A percentile compares a stretch with the other conserved stretches of the same genome.
Conservation (phyloP, 2,329 filamentous ascomycete species). For the Aspergillus bombycis region DNA sequence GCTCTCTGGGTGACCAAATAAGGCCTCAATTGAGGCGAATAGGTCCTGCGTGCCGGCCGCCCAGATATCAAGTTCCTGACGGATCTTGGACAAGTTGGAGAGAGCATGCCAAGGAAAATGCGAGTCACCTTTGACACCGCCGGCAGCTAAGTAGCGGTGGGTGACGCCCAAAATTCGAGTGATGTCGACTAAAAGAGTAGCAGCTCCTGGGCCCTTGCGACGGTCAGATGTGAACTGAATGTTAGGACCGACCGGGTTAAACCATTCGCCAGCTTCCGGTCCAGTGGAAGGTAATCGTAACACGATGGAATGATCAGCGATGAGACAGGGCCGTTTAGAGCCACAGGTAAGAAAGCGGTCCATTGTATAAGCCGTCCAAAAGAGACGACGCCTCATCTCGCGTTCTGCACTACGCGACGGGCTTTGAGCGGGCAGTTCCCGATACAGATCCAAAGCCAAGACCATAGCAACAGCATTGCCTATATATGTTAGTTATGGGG, state of each 20-base stretch:
- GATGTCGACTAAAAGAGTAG: slow-evolving; percentile 82
- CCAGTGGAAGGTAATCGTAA: slow-evolving; percentile 71
- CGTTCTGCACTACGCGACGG: slow-evolving; percentile 66
- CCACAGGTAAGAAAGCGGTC: slow-evolving; percentile 83
- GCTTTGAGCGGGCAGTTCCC: slow-evolving; percentile 68
- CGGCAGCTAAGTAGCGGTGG: slow-evolving; percentile 80
- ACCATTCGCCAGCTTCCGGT: slow-evolving; percentile 74
- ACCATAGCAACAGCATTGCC: slow-evolving; percentile 80
- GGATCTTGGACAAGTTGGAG: slow-evolving; percentile 82
- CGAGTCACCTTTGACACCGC: slow-evolving; percentile 84
- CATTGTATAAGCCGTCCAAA: slow-evolving; percentile 87
- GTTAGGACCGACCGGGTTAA: slow-evolving; percentile 77
- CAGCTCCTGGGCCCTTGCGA: slow-evolving; percentile 74
- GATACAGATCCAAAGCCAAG: slow-evolving; percentile 77
- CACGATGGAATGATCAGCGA: slow-evolving; percentile 75
- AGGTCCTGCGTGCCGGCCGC: slow-evolving; percentile 78
- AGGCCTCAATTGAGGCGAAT: slow-evolving; percentile 72
- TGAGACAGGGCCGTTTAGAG: slow-evolving; percentile 78
- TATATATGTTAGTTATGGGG: slow-evolving; percentile 36
- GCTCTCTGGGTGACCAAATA: slow-evolving; percentile 78
- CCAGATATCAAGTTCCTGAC: slow-evolving; percentile 84
- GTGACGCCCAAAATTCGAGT: slow-evolving; percentile 80
- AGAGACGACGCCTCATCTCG: slow-evolving; percentile 76
- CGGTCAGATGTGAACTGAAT: slow-evolving; percentile 72
- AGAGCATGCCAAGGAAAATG: slow-evolving; percentile 90